These are phyloP conservation scores for Xylaria sp. DNA, from an alignment of 495 filamentous ascomycete species.

Conservation along the genomic window DNA sequence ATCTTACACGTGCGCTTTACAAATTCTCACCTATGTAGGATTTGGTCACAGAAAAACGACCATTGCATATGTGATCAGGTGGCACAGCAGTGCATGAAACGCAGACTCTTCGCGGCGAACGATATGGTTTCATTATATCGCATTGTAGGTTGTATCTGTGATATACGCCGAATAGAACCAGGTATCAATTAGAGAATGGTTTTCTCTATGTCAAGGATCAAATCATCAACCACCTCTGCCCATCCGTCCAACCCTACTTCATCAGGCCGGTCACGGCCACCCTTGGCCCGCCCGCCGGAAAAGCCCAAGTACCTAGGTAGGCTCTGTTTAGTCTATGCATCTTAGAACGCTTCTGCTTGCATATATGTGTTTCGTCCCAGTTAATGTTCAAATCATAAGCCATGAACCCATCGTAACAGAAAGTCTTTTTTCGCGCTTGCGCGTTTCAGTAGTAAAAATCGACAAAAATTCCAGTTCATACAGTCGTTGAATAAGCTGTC, in stretches of 20 bases:
- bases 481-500: conserved; percentile 43
- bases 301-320: conserved; percentile 8
- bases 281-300: conserved; percentile 8
- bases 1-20: conserved; percentile 26
- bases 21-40: conserved; percentile 19
- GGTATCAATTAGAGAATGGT: conserved; percentile 17
- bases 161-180: conserved; percentile 24
- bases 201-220: conserved; percentile 14
- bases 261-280: conserved; percentile 14
- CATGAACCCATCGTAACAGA: conserved; percentile 37
- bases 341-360: conserved; percentile 28
- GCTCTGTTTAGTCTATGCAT: conserved; percentile 40
- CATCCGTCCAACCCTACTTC: conserved; percentile 18
- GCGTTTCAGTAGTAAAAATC: conserved; percentile 37
- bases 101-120: neutral
- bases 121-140: conserved; percentile 17
- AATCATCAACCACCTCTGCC: conserved; percentile 1
- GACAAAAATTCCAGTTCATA: conserved; percentile 42
- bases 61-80: conserved; percentile 23
- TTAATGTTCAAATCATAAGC: conserved; percentile 42
- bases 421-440: conserved; percentile 40
- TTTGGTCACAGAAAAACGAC: conserved; percentile 18
- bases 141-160: conserved; percentile 15
- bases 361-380: conserved; percentile 18
- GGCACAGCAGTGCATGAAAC: conserved; percentile 17